Percentiles rank a stretch among this genome's conserved stretches.
phyloP scores from a whole-genome alignment of 331 rosid genomes.

The Stylosanthes scabra region DNA sequence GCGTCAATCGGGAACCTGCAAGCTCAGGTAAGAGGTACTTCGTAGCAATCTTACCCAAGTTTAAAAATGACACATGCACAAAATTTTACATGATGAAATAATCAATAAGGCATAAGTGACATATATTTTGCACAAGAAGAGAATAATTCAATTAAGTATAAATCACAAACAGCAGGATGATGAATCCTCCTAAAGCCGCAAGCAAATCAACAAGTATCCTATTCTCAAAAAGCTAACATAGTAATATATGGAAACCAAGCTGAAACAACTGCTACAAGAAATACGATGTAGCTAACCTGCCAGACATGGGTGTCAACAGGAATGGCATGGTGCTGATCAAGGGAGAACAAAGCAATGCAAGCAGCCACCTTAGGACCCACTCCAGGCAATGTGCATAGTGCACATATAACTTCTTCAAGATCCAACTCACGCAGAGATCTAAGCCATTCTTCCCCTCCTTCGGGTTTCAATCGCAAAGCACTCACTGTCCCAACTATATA shows the following conservation, averaged over 20 bases:
- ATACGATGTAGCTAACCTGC: constrained; percentile 59
- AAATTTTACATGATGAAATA: constrained; percentile 12
- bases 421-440: constrained; percentile 69
- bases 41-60: constrained; percentile 83
- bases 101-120: not conserved
- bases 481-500: constrained; percentile 73
- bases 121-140: not conserved
- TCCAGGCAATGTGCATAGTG: constrained; percentile 82
- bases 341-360: constrained; percentile 93
- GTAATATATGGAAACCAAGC: not conserved
- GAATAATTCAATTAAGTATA: constrained; percentile 2
- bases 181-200: constrained; percentile 16
- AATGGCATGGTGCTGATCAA: constrained; percentile 94
- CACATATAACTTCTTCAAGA: constrained; percentile 65
- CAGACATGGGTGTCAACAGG: constrained; percentile 98
- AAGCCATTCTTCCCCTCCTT: constrained; percentile 92
- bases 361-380: constrained; percentile 99
- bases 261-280: not conserved
- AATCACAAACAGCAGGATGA: constrained; percentile 4
- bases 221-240: not conserved
- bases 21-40: constrained; percentile 92
- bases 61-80: constrained; percentile 22
- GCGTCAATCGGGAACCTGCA: constrained; percentile 85
- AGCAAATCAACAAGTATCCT: not conserved
- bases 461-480: constrained; percentile 66